Conservation (phyloP, 2,329 filamentous ascomycete genomes). For the Cladorrhinum sp. region DNA sequence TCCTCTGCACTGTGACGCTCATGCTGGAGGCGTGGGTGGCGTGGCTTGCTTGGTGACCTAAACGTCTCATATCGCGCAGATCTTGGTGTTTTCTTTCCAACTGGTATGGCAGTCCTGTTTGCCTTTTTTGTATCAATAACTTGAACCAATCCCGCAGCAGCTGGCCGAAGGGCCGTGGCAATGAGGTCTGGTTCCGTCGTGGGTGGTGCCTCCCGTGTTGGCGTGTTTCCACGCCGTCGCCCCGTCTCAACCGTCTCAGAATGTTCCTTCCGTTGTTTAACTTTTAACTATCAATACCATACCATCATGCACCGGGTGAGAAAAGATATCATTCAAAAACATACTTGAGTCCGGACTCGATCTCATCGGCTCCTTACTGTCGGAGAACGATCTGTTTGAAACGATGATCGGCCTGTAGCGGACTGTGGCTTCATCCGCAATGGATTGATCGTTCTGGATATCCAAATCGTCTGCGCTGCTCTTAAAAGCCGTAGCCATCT, state of each 20-base stretch:
- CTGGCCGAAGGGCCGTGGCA: background rate
- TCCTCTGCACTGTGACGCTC: background rate
- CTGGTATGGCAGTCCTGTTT: background rate
- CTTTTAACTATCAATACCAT: background rate
- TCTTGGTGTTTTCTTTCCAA: background rate
- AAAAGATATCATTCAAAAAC: background rate
- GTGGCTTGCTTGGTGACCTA: background rate
- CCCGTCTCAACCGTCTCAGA: background rate
- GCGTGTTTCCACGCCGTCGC: background rate
- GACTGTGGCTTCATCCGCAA: background rate
- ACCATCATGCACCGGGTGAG: background rate
- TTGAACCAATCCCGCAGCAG: background rate
- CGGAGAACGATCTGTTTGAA: background rate
- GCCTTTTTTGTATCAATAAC: background rate
- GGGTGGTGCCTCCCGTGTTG: background rate
- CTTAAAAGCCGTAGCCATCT: conserved; percentile 21
- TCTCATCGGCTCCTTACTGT: background rate
- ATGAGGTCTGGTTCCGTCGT: background rate
- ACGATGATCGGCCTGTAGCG: background rate
- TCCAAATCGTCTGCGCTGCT: background rate
- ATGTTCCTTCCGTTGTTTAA: background rate
- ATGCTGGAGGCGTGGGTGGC: background rate
- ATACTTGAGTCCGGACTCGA: background rate
- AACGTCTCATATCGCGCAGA: background rate
- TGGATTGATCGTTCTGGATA: background rate